phyloP scores from a whole-genome alignment of 257 asterid genomes.

The Ajuga chamaepitys region DNA sequence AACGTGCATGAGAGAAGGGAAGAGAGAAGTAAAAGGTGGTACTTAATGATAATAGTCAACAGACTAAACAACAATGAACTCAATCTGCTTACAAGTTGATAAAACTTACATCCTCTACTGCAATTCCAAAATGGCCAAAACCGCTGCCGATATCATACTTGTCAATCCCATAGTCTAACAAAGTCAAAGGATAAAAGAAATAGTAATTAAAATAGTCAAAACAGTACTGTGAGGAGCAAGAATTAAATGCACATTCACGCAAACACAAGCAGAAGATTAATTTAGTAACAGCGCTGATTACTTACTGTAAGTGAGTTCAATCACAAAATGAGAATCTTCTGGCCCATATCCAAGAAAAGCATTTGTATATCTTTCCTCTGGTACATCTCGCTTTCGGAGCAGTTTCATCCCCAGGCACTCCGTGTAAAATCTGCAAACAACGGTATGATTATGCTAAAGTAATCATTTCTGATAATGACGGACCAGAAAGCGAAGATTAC shows the following conservation, averaged over 20 bases:
- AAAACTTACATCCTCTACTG: slow-evolving; percentile 92
- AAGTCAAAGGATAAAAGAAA: slow-evolving; percentile 13
- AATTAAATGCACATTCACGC: slow-evolving; percentile 10
- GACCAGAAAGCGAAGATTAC: slow-evolving; percentile 18
- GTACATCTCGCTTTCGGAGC: slow-evolving; percentile 85
- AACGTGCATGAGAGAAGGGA: background rate
- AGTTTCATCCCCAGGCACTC: slow-evolving; percentile 98
- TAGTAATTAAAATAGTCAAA: slow-evolving; percentile 11
- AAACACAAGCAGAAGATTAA: background rate
- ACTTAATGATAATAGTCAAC: background rate
- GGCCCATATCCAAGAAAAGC: slow-evolving; percentile 99
- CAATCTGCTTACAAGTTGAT: slow-evolving; percentile 7
- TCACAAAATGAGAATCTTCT: slow-evolving; percentile 94
- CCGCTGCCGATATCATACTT: slow-evolving; percentile 85
- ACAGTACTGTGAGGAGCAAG: background rate
- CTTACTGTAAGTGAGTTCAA: slow-evolving; percentile 97
- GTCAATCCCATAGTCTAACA: slow-evolving; percentile 91
- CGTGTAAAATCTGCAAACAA: slow-evolving; percentile 77
- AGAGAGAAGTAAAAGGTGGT: background rate
- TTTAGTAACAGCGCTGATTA: slow-evolving; percentile 2
- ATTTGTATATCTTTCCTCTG: slow-evolving; percentile 92
- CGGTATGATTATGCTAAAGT: slow-evolving; percentile 9
- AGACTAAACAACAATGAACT: background rate
- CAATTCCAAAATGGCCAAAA: slow-evolving; percentile 94
- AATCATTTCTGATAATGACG: slow-evolving; percentile 1